Evolutionary conservation across 768 basidiomycete genomes (phyloP), one percentile per base, ranked within the genome.

Genomic region (Rhodotorula graminis): DNA sequence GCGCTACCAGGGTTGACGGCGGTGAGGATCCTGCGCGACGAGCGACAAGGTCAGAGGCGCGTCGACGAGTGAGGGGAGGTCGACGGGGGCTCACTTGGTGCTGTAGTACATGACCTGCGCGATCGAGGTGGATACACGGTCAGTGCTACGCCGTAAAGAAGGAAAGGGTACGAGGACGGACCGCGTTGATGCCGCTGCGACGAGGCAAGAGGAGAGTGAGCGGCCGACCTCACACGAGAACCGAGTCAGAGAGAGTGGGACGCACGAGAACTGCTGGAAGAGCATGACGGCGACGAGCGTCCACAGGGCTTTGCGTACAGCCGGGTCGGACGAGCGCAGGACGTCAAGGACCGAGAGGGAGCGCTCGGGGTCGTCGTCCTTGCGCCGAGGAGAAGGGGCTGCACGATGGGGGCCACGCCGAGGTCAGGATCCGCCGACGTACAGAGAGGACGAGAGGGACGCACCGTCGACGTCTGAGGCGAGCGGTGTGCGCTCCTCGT

Each of bases 211-310:
- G 14, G 18, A 27, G 19, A 4, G 29, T 62, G 47, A 50, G 61
- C 44, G 15, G 18, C 8, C 2, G 44, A 9, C 44, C 44, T 12
- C 3, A 6, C 40, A 7, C 37, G 50, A 5, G 25, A 46, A 8
- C 21, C 21, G 23, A n/a, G n/a, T n/a, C n/a, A 37, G 16, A 21
- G 2, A 47, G 21, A n/a, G 33, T 42, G 14, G n/a, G 33, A 71
- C 77, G 61, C 79, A 87, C 90, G 90, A 92, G 44, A 91, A 62
- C 80, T 93, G 91, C 75, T 92, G 91, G 40, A 87, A 86, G 29
- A 87, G 71, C 90, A 91, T 92, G 3, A 86, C 87, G 71, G 87
- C 85, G 71, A 86, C 86, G 12, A 91, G 84, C 55, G 88, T 88
- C 27, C 86, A 79, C 44, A 92, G 83, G 10, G 91, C 88, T 68